These are phyloP conservation scores for Staphylotrichum longicolle DNA, from an alignment of 495 filamentous ascomycete genomes.

Conservation along the genomic window DNA sequence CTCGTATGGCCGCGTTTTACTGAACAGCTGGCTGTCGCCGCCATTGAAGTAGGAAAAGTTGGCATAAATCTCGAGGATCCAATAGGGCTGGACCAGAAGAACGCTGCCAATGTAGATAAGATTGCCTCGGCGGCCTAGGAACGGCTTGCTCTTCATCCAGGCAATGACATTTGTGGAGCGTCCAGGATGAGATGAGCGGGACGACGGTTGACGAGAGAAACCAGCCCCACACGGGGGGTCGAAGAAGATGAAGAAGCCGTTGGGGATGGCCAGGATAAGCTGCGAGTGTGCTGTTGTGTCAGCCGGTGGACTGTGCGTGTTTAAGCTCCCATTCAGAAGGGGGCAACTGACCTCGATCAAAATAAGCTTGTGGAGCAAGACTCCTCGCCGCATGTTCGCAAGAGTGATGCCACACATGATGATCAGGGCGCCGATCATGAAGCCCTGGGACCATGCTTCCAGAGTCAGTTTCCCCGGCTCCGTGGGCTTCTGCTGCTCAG, in stretches of 20 bases:
- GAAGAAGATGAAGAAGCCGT: constrained; percentile 13
- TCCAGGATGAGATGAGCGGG: constrained; percentile 11
- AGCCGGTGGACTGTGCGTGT: not conserved
- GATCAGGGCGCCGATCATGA: constrained; percentile 12
- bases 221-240: constrained; percentile 7
- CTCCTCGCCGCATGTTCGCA: constrained; percentile 11
- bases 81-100: constrained; percentile 4
- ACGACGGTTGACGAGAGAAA: constrained; percentile 10
- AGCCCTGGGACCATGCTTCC: constrained; percentile 14
- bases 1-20: constrained; percentile 3
- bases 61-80: constrained; percentile 11
- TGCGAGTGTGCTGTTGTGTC: not conserved
- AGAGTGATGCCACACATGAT: constrained; percentile 14
- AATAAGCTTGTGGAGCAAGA: constrained; percentile 12
- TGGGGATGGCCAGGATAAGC: constrained; percentile 1
- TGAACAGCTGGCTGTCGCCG: constrained; percentile 1
- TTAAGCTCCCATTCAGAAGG: not conserved
- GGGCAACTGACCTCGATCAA: constrained; percentile 7
- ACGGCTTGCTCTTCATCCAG: constrained; percentile 15
- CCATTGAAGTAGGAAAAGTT: constrained; percentile 13
- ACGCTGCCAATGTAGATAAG: constrained; percentile 14
- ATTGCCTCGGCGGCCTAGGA: constrained; percentile 7
- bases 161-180: constrained; percentile 13
- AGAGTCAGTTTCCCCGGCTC: not conserved
- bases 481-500: constrained; percentile 1